A percentile compares a stretch with the other conserved stretches of the same genome.
These are phyloP conservation scores for Phycomyces nitens DNA, from an alignment of 192 early-diverging fungal species.

Conservation along the genomic window DNA sequence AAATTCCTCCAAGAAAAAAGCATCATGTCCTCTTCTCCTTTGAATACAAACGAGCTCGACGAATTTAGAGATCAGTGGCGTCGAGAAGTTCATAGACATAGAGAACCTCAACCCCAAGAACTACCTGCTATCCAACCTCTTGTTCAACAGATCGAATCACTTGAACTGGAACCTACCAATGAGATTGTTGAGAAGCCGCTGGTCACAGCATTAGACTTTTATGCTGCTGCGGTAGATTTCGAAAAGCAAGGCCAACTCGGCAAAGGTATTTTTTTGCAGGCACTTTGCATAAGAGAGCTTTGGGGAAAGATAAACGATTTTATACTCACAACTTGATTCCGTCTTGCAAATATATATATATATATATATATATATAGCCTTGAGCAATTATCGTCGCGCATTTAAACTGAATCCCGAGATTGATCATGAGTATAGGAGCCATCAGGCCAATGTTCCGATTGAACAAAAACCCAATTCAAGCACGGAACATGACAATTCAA, in stretches of 20 bases:
- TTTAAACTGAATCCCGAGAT: conserved; percentile 31
- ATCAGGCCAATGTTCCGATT: conserved; percentile 9
- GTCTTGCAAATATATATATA: background rate
- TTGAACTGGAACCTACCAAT: background rate
- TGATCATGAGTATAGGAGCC: conserved; percentile 31
- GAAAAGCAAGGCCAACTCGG: conserved; percentile 37
- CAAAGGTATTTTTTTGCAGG: too few relatives aligned
- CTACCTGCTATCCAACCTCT: background rate
- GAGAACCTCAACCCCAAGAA: background rate
- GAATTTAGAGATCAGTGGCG: conserved; percentile 27
- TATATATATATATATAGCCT: conserved; percentile 10
- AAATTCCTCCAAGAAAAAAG: background rate
- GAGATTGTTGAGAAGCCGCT: background rate
- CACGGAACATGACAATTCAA: background rate
- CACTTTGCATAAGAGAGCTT: too few relatives aligned
- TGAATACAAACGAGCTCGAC: conserved; percentile 16
- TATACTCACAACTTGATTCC: too few relatives aligned
- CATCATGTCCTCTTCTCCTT: conserved; percentile 2
- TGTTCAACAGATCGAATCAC: background rate
- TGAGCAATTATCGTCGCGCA: conserved; percentile 33
- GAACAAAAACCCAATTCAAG: background rate
- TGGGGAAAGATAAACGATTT: background rate
- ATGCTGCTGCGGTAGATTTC: conserved; percentile 28
- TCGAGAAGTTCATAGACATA: conserved; percentile 23
- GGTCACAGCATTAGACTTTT: conserved; percentile 29